Percentiles rank a stretch among this genome's conserved stretches.
Conservation (phyloP, 192 early-diverging fungal genomes). For the Chytriomyces sp. region DNA sequence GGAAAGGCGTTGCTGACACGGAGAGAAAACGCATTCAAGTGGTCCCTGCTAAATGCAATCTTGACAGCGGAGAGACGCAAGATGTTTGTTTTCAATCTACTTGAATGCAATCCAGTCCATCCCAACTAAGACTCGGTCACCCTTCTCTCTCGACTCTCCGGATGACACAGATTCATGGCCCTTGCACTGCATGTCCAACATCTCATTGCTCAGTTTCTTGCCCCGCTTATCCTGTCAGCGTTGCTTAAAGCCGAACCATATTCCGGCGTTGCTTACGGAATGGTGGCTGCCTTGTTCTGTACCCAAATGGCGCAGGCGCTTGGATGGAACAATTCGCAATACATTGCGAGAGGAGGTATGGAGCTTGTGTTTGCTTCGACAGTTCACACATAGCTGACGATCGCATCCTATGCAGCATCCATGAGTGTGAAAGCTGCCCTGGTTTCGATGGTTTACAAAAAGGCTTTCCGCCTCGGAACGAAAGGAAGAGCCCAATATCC, state of each 20-base stretch:
- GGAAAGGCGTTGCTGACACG: neutral
- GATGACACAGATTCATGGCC: neutral
- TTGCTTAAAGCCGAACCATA: neutral
- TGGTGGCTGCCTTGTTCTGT: slow-evolving; percentile 12
- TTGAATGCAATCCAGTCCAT: neutral
- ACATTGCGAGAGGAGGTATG: slow-evolving; percentile 18
- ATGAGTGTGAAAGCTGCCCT: slow-evolving; percentile 28
- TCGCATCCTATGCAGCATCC: neutral
- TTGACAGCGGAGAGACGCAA: neutral
- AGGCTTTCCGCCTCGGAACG: slow-evolving; percentile 19
- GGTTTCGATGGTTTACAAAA: slow-evolving; percentile 27
- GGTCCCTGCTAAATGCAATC: slow-evolving; percentile 10
- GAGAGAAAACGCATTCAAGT: slow-evolving; percentile 15
- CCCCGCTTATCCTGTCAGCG: slow-evolving; percentile 6
- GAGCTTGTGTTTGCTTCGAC: neutral
- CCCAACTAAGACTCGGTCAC: too few species aligned
- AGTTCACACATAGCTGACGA: neutral
- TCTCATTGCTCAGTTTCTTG: slow-evolving; percentile 11
- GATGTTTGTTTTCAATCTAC: neutral
- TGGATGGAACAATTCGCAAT: slow-evolving; percentile 33
- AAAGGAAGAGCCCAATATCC: slow-evolving; percentile 26
- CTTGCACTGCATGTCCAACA: neutral
- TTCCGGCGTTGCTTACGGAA: slow-evolving; percentile 5
- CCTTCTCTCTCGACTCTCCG: too few species aligned
- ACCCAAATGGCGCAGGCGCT: slow-evolving; percentile 16